Conservation (phyloP, 2,329 filamentous ascomycete species). For the Trichoderma koningii region DNA sequence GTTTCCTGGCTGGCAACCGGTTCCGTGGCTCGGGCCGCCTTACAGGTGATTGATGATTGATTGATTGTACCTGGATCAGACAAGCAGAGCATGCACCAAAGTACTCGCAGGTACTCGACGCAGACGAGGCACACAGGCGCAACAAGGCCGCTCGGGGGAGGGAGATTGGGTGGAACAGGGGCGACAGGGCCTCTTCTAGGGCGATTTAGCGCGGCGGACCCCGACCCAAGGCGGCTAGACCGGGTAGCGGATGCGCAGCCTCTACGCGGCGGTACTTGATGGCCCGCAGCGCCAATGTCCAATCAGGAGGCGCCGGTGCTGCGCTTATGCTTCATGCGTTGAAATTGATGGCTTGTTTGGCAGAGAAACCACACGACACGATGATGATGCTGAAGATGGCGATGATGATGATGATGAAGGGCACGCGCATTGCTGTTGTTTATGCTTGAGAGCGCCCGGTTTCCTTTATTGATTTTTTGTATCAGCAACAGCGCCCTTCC, state of each 20-base stretch:
- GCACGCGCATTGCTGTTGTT: too few species aligned
- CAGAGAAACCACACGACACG: too few species aligned
- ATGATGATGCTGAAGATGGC: too few species aligned
- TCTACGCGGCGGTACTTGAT: background rate
- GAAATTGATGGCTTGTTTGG: background rate
- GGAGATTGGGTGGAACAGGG: slow-evolving; percentile 21
- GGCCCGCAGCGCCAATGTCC: background rate
- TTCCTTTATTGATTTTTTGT: too few species aligned
- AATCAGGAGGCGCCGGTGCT: slow-evolving; percentile 12
- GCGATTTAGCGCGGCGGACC: slow-evolving; percentile 12
- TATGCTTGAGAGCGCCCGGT: too few species aligned
- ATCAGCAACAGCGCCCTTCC: too few species aligned
- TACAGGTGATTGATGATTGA: background rate
- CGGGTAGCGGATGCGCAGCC: background rate
- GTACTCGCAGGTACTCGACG: background rate
- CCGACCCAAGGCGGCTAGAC: slow-evolving; percentile 4
- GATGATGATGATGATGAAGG: too few species aligned
- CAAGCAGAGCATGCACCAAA: background rate
- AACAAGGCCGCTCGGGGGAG: background rate
- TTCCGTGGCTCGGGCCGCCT: slow-evolving; percentile 24
- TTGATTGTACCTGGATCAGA: too few species aligned
- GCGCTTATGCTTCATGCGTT: background rate
- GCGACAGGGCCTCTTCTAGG: slow-evolving; percentile 20
- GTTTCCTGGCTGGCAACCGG: background rate
- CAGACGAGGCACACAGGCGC: too few species aligned